These are phyloP conservation scores for Gossypium rotundifolium DNA, from an alignment of 345 rosid species.

Conservation along the genomic window DNA sequence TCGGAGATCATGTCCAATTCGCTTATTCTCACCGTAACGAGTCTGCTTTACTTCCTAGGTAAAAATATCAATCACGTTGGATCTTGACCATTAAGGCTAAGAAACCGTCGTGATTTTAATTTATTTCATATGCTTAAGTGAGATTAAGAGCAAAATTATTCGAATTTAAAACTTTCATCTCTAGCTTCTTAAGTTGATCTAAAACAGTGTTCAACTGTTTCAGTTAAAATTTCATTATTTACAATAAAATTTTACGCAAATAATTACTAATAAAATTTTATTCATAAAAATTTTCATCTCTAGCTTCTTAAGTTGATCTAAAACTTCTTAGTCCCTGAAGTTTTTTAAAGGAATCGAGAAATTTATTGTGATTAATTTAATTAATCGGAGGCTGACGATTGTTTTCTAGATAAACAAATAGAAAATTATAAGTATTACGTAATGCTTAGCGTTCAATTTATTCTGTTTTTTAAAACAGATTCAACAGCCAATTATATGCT, in stretches of 20 bases:
- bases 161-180: background rate
- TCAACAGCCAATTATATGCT: background rate
- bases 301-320: background rate
- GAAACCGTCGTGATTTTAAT: background rate
- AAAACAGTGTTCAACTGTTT: background rate
- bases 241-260: background rate
- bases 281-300: background rate
- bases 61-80: background rate
- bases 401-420: background rate
- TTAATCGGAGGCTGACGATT: background rate
- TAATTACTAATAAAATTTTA: background rate
- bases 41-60: conserved; percentile 75
- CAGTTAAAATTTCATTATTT: no score
- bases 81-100: background rate
- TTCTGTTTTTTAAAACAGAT: background rate
- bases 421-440: no score
- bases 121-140: background rate
- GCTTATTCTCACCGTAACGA: conserved; percentile 73
- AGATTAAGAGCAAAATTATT: background rate
- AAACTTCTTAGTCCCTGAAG: no score
- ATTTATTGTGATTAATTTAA: background rate
- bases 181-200: background rate
- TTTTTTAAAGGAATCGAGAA: background rate
- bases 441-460: no score
- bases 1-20: conserved; percentile 68